These are phyloP conservation scores for Saccharomycopsis guyanensis DNA, from an alignment of 805 yeast genomes.

Conservation along the genomic window DNA sequence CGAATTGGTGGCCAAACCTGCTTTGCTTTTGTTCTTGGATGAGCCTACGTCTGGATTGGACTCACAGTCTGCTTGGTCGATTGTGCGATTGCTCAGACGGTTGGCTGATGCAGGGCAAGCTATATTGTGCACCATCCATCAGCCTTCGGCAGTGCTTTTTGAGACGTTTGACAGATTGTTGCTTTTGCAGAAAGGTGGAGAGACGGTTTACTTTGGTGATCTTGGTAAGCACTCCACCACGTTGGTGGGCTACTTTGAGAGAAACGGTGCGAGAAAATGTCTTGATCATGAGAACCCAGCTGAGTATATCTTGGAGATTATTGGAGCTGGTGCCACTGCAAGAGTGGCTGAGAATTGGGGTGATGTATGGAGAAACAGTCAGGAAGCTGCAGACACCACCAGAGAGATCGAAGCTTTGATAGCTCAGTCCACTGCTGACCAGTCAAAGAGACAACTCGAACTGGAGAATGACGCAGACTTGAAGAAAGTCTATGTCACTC, in stretches of 20 bases:
- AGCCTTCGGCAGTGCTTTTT: slow-evolving; percentile 44
- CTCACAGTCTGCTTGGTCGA: slow-evolving; percentile 46
- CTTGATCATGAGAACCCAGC: slow-evolving; percentile 56
- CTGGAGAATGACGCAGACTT: slow-evolving; percentile 21
- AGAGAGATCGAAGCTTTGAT: slow-evolving; percentile 27
- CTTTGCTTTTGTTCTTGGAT: slow-evolving; percentile 44
- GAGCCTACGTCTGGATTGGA: slow-evolving; percentile 58
- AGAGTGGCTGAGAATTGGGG: slow-evolving; percentile 48
- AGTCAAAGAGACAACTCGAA: neutral
- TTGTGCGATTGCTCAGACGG: slow-evolving; percentile 35
- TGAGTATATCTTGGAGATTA: slow-evolving; percentile 60
- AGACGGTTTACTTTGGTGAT: slow-evolving; percentile 53
- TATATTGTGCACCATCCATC: slow-evolving; percentile 47
- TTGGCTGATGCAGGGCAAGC: slow-evolving; percentile 41
- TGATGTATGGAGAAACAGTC: slow-evolving; percentile 46
- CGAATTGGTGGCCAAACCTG: slow-evolving; percentile 46
- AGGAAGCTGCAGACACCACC: slow-evolving; percentile 28
- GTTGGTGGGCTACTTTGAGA: slow-evolving; percentile 53
- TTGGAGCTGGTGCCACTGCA: slow-evolving; percentile 70
- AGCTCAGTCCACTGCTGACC: neutral
- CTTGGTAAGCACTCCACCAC: slow-evolving; percentile 47
- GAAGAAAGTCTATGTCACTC: slow-evolving; percentile 34
- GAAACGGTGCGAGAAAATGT: slow-evolving; percentile 61
- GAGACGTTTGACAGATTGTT: slow-evolving; percentile 39
- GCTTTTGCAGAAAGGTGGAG: slow-evolving; percentile 42